Percentiles rank a stretch among this genome's conserved stretches.
These are phyloP conservation scores for Cyclotella baltica DNA, from an alignment of 108 stramenopile genomes.

Conservation along the genomic window DNA sequence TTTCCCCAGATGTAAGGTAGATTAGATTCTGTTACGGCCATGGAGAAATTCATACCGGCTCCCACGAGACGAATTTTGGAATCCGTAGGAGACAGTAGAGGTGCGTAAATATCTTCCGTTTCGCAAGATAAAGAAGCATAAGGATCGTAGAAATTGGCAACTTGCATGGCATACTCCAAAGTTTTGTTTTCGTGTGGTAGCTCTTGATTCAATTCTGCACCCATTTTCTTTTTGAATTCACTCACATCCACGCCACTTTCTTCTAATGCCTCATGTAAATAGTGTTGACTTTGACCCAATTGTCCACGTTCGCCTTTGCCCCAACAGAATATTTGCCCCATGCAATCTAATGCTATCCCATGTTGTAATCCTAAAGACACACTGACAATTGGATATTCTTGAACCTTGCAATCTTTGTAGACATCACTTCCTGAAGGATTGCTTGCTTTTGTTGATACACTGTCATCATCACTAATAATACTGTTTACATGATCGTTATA, in stretches of 20 bases:
- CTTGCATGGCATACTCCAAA: constrained; percentile 49
- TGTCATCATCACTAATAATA: constrained; percentile 12
- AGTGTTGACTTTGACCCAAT: constrained; percentile 69
- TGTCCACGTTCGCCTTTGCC: constrained; percentile 91
- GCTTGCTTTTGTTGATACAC: not conserved
- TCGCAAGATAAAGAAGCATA: constrained; percentile 40
- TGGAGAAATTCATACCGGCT: constrained; percentile 80
- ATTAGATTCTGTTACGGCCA: constrained; percentile 70
- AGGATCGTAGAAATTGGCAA: constrained; percentile 50
- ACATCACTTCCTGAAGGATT: constrained; percentile 26
- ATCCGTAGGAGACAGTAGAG: constrained; percentile 38
- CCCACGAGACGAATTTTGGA: constrained; percentile 54
- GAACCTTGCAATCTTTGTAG: constrained; percentile 43
- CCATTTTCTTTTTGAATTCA: constrained; percentile 45
- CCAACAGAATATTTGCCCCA: constrained; percentile 84
- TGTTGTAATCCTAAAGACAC: constrained; percentile 91
- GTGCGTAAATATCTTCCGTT: constrained; percentile 35
- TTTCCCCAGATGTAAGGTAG: constrained; percentile 87
- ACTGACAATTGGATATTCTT: constrained; percentile 69
- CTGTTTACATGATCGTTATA: constrained; percentile 9
- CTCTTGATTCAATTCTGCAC: not conserved
- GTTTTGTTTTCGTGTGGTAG: constrained; percentile 46
- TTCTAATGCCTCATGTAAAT: constrained; percentile 71
- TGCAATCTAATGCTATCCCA: constrained; percentile 76
- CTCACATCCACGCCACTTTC: constrained; percentile 23